phyloP scores from a whole-genome alignment of 495 filamentous ascomycete genomes.

The Endocarpon pusillum region DNA sequence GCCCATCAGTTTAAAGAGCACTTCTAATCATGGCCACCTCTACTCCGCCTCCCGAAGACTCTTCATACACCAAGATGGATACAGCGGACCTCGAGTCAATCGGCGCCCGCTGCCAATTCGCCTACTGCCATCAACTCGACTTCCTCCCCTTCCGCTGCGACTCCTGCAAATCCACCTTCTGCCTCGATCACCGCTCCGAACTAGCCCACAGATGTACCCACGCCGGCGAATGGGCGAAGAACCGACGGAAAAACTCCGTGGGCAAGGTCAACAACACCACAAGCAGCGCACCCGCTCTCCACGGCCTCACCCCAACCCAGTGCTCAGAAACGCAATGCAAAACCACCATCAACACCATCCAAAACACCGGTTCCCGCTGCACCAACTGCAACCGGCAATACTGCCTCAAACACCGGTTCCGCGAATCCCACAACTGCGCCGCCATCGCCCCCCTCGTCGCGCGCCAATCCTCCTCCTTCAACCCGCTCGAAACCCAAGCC shows the following conservation, averaged over 20 bases:
- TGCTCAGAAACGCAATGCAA: constrained; percentile 69
- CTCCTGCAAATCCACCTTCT: constrained; percentile 72
- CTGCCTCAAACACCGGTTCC: constrained; percentile 79
- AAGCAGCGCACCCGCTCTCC: constrained; percentile 14
- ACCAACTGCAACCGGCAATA: constrained; percentile 64
- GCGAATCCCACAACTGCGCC: constrained; percentile 76
- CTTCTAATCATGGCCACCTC: too few relatives aligned
- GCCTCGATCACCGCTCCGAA: constrained; percentile 88
- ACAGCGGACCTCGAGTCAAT: constrained; percentile 63
- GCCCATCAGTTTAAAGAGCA: too few relatives aligned
- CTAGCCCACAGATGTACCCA: constrained; percentile 62
- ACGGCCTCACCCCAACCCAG: constrained; percentile 43
- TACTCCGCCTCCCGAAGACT: too few relatives aligned
- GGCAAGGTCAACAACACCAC: constrained; percentile 10
- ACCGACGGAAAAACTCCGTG: constrained; percentile 24
- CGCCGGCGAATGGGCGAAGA: constrained; percentile 73
- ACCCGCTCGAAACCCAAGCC: constrained; percentile 8
- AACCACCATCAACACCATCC: constrained; percentile 63
- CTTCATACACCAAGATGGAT: constrained; percentile 38
- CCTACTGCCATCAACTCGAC: constrained; percentile 85
- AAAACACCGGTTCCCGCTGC: constrained; percentile 68
- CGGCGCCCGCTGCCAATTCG: constrained; percentile 78
- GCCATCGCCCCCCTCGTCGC: constrained; percentile 52
- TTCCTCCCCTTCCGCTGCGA: constrained; percentile 94
- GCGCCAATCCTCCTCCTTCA: constrained; percentile 19